Percentiles rank a stretch among this genome's conserved stretches.
Conservation (phyloP, 495 filamentous ascomycete genomes). For the Aspergillus hancockii region DNA sequence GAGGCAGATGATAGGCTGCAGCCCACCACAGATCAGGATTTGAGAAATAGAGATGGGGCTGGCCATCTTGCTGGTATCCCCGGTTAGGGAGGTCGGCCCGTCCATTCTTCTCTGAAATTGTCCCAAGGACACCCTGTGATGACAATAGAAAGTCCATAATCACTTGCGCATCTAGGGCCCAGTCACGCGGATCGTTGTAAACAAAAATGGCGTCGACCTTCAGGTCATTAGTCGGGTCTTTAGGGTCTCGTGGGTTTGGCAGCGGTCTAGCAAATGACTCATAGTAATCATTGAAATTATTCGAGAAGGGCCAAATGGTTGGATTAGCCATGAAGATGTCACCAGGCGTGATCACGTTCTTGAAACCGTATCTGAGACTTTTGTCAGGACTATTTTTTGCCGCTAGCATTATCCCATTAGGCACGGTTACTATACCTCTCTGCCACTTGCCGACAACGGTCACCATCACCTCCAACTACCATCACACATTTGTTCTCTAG, state of each 20-base stretch:
- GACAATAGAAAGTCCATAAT: constrained; percentile 82
- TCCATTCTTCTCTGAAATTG: constrained; percentile 63
- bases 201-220: constrained; percentile 86
- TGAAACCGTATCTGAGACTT: constrained; percentile 72
- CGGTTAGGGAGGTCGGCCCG: constrained; percentile 60
- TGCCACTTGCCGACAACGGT: constrained; percentile 74
- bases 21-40: constrained; percentile 93
- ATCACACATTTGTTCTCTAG: constrained; percentile 73
- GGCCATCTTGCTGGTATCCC: constrained; percentile 75
- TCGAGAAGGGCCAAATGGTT: constrained; percentile 77
- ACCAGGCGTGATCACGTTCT: constrained; percentile 77
- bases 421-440: constrained; percentile 41
- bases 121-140: constrained; percentile 71
- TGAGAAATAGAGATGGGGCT: constrained; percentile 80
- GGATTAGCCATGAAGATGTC: constrained; percentile 79
- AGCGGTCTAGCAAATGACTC: constrained; percentile 63
- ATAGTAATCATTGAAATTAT: constrained; percentile 61
- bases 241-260: constrained; percentile 33
- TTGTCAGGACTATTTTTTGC: constrained; percentile 2
- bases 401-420: not conserved
- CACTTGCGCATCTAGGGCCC: constrained; percentile 84
- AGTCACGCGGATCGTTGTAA: constrained; percentile 90
- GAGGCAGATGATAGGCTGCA: constrained; percentile 76
- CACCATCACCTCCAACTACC: constrained; percentile 78
- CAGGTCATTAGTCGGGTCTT: constrained; percentile 48